These are phyloP conservation scores for Cucurbita argyrosperma DNA, from an alignment of 306 rosid species.

Conservation along the genomic window DNA sequence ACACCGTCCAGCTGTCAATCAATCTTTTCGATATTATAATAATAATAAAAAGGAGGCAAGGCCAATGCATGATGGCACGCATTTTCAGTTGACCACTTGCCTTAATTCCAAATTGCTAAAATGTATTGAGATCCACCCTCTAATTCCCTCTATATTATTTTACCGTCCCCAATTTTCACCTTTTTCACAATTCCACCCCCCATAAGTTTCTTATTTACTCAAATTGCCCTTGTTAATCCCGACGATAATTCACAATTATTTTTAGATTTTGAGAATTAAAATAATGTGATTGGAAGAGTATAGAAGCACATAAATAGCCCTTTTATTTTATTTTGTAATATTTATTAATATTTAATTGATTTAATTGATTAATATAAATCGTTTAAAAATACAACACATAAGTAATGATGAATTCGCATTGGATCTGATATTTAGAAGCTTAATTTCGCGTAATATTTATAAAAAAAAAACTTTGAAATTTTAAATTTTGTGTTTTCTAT, in stretches of 20 bases:
- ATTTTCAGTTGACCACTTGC: constrained; percentile 1
- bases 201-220: neutral
- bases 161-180: neutral
- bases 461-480: neutral
- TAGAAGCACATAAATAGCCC: neutral
- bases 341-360: neutral
- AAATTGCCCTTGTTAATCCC: neutral
- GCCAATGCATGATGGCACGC: constrained; percentile 10
- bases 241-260: neutral
- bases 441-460: neutral
- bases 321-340: neutral
- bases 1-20: constrained; percentile 8
- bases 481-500: neutral
- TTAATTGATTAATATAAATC: neutral
- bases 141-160: neutral
- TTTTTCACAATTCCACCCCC: neutral
- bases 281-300: neutral
- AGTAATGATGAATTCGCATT: neutral
- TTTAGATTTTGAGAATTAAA: neutral
- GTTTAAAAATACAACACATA: neutral
- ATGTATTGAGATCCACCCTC: neutral
- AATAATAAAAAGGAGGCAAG: neutral
- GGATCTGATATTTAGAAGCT: neutral
- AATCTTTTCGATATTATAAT: neutral
- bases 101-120: neutral